Base-by-base conservation (phyloP, 208 protist species). In the Leptomonas seymouri region DNA sequence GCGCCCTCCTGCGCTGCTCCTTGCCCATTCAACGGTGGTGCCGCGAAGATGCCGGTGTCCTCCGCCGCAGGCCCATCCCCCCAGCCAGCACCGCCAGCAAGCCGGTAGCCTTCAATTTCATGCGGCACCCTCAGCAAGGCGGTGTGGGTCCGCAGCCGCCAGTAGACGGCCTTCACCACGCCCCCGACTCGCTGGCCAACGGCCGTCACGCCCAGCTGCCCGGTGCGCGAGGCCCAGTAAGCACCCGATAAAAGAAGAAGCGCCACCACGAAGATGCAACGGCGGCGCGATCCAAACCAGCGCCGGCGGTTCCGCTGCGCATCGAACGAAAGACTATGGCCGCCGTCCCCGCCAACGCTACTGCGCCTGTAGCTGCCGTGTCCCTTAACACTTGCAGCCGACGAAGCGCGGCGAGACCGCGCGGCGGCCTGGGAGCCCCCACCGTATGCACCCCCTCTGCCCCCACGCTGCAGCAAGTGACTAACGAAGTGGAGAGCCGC, bases 121-220 rank as follows among this genome's bases (percentile, higher is more conserved):
- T 34, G 39, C 20, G 71, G 71, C 21, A 77, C 42, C 42, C 34
- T 20, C 21, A 77, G 55, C 9, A 67, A 28, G 3, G 58, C 25
- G 20, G 71, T 55, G 58, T 57, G 56, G 25, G 39, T 65, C 41
- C 62, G 64, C n/a, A 71, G 25, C 15, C 48, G 39, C 23, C 30
- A 16, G 50, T 77, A 67, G 0, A 77, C 31, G 1, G 36, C 56
- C n/a, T 25, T 59, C 8, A n/a, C 63, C 8, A 49, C n/a, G 23
- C 27, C 14, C 14, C 51, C 53, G 0, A 62, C 42, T 3, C 31
- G 36, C 31, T 61, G 48, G 7, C 49, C 63, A 9, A 50, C 25
- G 30, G 5, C 2, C 0, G 6, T 23, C 31, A 49, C 3, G 15
- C 53, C 50, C 11, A 66, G 7, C 28, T 44, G 64, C 4, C 49